Evolutionary conservation across 805 yeast genomes (phyloP), one percentile per base, ranked within the genome.

Genomic region (Peterozyma toletana): DNA sequence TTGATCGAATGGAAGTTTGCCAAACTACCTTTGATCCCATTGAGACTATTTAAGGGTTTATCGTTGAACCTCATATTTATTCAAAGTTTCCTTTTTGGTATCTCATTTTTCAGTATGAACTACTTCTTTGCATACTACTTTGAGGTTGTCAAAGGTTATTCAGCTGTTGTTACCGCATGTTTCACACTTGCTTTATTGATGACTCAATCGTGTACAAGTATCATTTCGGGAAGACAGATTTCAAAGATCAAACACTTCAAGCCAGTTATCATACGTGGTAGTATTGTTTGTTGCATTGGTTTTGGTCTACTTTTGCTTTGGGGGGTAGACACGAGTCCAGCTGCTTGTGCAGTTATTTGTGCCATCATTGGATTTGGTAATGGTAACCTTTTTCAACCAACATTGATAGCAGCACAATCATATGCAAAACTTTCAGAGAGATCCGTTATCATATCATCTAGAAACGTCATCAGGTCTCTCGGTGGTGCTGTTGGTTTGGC

Each of bases 401-500:
- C 76, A 0, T 64, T 76, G 60, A 72, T 77, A 10, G 82, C 81
- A 1, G 67, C 68, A 33, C 82, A 70, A 53, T 78, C 80, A 1
- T 77, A 75, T 47, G 63, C 77, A 13, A 58, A 50, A 34, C 67
- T 70, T 41, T 62, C 70, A 3, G 83, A 79, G 48, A 57, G 86
- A 38, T 80, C 84, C 0, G 78, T 78, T 11, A 76, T 76, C 11
- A 77, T 78, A 9, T 67, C 80, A 2, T 65, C 80, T 1, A 64
- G 85, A 54, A 78, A 77, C 50, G 76, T 77, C 18, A 51, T 75
- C 39, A 61, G 85, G 43, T 72, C 80, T 2, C 69, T 80, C 45
- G 86, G 85, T 13, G 82, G 82, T n/a, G 70, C 83, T 1, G 60
- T 77, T 27, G 84, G 85, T 0, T 61, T 78, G 33, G 81, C 83